Evolutionary conservation across 495 filamentous ascomycete species (phyloP).

Genomic region (Talaromyces stipitatus): DNA sequence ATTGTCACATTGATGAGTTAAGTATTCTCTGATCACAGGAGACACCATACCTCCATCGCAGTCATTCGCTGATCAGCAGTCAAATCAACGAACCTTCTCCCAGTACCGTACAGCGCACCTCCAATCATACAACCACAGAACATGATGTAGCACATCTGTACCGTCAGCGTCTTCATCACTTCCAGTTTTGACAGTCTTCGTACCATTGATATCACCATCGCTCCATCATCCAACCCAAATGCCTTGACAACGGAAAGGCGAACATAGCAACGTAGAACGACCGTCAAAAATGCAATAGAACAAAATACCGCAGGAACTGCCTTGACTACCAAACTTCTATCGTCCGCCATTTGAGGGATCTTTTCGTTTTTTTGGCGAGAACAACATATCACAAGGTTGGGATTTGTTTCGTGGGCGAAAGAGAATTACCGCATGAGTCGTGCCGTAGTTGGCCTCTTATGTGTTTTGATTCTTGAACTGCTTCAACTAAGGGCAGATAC

Average conservation of each 20-base stretch:
- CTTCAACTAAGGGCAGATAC: not conserved
- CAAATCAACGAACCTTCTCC: slow-evolving; percentile 19
- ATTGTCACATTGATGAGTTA: not conserved
- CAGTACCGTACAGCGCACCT: slow-evolving; percentile 29
- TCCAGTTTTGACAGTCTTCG: not conserved
- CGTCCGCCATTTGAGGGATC: slow-evolving; percentile 3
- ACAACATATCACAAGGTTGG: not conserved
- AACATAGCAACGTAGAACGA: slow-evolving; percentile 36
- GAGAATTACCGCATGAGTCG: not conserved
- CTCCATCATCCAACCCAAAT: slow-evolving; percentile 36
- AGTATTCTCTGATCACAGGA: not conserved
- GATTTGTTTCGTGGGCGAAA: not conserved
- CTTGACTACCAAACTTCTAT: slow-evolving; percentile 22
- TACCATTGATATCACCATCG: slow-evolving; percentile 32
- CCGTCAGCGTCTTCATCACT: not conserved
- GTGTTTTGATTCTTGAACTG: not conserved
- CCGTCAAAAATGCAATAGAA: slow-evolving; percentile 26
- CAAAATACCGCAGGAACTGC: slow-evolving; percentile 31
- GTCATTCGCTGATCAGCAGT: slow-evolving; percentile 19
- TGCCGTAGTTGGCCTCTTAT: not conserved
- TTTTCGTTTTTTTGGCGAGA: not conserved
- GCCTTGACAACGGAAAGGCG: slow-evolving; percentile 30
- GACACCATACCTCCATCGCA: slow-evolving; percentile 27
- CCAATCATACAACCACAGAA: slow-evolving; percentile 35
- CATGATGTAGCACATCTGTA: slow-evolving; percentile 22